Evolutionary conservation across 2,329 filamentous ascomycete species (phyloP).

Genomic region (Ceratocystis alfenasii): DNA sequence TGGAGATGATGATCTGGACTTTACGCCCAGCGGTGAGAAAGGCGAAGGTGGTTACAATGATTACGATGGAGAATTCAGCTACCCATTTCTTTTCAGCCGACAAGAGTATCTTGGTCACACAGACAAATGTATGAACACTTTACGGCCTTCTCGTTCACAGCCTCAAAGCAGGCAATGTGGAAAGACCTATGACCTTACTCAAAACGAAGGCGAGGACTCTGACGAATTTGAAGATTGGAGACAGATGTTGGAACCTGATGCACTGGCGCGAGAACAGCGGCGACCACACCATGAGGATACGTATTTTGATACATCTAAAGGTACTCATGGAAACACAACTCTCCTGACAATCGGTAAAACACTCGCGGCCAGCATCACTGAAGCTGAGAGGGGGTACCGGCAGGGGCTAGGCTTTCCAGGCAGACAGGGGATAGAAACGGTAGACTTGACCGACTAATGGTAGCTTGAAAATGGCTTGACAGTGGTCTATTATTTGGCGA

Average conservation of each 20-base stretch:
- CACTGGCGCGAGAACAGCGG: background rate
- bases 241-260: slow-evolving; percentile 6
- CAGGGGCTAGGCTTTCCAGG: background rate
- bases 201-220: background rate
- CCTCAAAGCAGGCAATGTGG: background rate
- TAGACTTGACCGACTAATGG: background rate
- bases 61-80: background rate
- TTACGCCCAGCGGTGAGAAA: too few relatives aligned
- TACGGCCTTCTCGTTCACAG: background rate
- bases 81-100: background rate
- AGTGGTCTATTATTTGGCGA: too few relatives aligned
- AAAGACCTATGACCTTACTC: background rate
- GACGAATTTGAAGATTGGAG: slow-evolving; percentile 8
- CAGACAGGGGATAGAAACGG: background rate
- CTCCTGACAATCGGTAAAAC: too few relatives aligned
- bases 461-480: background rate
- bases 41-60: background rate
- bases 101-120: background rate
- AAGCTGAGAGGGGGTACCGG: background rate
- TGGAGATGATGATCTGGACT: background rate
- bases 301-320: background rate
- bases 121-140: background rate
- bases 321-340: background rate
- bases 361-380: background rate
- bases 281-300: background rate